phyloP scores from a whole-genome alignment of 805 yeast species.

The Candida krabiensis region DNA sequence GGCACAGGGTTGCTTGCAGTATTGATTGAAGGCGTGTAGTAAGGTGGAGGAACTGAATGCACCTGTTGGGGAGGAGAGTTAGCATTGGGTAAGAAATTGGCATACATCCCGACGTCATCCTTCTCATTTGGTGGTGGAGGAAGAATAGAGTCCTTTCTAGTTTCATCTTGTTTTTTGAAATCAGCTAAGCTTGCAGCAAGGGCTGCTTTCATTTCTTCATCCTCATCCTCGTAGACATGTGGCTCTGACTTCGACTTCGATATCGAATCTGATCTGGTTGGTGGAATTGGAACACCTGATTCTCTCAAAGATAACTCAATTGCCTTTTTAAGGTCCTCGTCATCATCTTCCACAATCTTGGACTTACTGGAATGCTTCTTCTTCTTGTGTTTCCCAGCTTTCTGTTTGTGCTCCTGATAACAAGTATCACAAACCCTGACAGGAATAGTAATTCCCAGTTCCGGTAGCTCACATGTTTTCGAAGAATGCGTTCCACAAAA shows the following conservation, averaged over 20 bases:
- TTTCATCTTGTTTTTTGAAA: conserved; percentile 40
- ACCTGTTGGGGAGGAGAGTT: conserved; percentile 2
- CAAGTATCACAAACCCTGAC: conserved; percentile 96
- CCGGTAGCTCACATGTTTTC: conserved; percentile 67
- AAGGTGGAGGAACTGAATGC: too few species aligned
- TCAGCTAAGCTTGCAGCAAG: conserved; percentile 89
- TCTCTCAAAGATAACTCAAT: conserved; percentile 77
- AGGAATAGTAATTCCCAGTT: conserved; percentile 81
- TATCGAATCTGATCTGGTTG: neutral
- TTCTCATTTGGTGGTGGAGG: conserved; percentile 9
- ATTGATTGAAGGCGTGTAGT: neutral
- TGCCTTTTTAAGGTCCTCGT: conserved; percentile 75
- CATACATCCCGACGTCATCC: conserved; percentile 28
- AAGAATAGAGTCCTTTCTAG: neutral
- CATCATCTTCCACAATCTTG: conserved; percentile 50
- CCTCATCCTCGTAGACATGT: conserved; percentile 58
- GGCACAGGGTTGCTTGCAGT: conserved; percentile 4
- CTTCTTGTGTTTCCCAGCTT: conserved; percentile 22
- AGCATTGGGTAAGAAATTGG: conserved; percentile 23
- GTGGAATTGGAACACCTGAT: conserved; percentile 17
- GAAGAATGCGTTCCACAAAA: conserved; percentile 85
- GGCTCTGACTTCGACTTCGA: conserved; percentile 8
- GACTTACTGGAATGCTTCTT: conserved; percentile 23
- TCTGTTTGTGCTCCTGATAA: conserved; percentile 56
- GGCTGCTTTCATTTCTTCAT: conserved; percentile 89